Evolutionary conservation across 331 rosid genomes (phyloP).

Genomic region (Malus hybrid): DNA sequence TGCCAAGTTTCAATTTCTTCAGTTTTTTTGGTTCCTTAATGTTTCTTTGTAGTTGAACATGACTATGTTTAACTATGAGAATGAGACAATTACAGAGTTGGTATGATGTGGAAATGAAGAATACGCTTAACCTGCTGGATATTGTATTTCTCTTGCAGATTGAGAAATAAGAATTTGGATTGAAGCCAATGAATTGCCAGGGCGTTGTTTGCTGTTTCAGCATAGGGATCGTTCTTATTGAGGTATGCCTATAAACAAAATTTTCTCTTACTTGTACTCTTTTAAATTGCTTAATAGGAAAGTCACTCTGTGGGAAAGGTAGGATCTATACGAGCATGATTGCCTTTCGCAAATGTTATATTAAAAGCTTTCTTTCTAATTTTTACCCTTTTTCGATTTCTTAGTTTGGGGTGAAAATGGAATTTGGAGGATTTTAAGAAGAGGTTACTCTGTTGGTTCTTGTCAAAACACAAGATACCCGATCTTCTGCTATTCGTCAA

Average conservation of each 20-base stretch:
- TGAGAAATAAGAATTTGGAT: conserved; percentile 94
- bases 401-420: too few species aligned
- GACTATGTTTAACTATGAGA: background rate
- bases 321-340: too few species aligned
- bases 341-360: too few species aligned
- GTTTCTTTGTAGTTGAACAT: background rate
- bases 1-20: too few species aligned
- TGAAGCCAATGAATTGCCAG: conserved; percentile 99
- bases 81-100: background rate
- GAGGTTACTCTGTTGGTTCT: too few species aligned
- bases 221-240: conserved; percentile 94
- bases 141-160: conserved; percentile 34
- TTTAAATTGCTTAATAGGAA: background rate
- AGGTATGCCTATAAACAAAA: conserved; percentile 28
- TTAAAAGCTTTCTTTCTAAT: too few species aligned
- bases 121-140: background rate
- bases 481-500: too few species aligned
- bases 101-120: background rate
- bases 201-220: conserved; percentile 90
- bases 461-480: too few species aligned
- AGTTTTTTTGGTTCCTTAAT: too few species aligned
- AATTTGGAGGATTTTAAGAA: too few species aligned
- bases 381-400: too few species aligned
- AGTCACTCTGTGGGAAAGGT: background rate
- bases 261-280: background rate